Percentiles rank a stretch among this genome's conserved stretches.
phyloP scores from a whole-genome alignment of 2,329 filamentous ascomycete genomes.

The Fusarium nisikadoi region DNA sequence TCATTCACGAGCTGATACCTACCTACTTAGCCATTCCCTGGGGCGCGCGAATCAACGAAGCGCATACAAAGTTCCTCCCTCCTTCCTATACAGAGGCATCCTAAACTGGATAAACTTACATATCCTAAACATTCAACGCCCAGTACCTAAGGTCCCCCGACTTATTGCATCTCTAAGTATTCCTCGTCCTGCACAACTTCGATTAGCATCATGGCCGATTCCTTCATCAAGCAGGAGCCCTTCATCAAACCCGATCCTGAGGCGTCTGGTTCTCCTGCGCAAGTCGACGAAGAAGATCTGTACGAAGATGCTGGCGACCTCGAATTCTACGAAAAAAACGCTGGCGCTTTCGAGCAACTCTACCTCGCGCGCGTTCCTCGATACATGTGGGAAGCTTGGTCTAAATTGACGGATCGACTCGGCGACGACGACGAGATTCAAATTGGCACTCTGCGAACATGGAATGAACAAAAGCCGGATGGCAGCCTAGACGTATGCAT shows the following conservation, averaged over 20 bases:
- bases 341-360: conserved; percentile 55
- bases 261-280: conserved; percentile 54
- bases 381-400: conserved; percentile 84
- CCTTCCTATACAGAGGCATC: not conserved
- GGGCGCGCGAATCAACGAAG: not conserved
- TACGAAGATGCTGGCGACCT: conserved; percentile 70
- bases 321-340: conserved; percentile 62
- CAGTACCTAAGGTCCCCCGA: not conserved
- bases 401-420: conserved; percentile 62
- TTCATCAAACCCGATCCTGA: conserved; percentile 63
- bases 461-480: conserved; percentile 64
- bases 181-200: not conserved
- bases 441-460: conserved; percentile 77
- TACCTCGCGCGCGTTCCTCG: conserved; percentile 84
- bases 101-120: not conserved
- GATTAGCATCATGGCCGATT: conserved; percentile 49
- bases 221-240: conserved; percentile 57
- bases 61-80: not conserved
- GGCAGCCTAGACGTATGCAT: conserved; percentile 57
- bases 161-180: not conserved
- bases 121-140: not conserved
- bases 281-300: conserved; percentile 72
- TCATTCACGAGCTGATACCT: conserved; percentile 7
- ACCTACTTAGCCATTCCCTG: not conserved
- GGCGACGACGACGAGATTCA: conserved; percentile 85